Evolutionary conservation across 2,329 filamentous ascomycete species (phyloP), one percentile per base, ranked within the genome.

Genomic region (Fragosphaeria purpurea): DNA sequence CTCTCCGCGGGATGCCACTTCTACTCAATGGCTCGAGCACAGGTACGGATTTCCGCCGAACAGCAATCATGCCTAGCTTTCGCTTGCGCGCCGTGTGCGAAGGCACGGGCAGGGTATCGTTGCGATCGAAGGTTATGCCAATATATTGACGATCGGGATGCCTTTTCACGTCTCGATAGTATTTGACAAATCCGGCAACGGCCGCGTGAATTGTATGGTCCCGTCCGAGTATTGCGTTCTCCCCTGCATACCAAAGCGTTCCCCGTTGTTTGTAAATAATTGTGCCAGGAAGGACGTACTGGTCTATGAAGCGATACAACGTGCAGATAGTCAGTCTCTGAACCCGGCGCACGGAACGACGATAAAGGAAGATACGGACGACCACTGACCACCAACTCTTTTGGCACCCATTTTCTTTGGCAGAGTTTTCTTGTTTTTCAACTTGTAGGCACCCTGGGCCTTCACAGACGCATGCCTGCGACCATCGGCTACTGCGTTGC

Each of bases 261-360:
- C 93, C 93, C 62, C 91, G 85, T 70, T 98, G 93, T 65, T 88
- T 89, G 79, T 93, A 98, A 70, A 98, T 86, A 69, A 98, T 98
- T 73, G 95, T 97, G 50, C 93, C 93, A 5, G 90, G 86, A 52
- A 95, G 85, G 38, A 98, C 93, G 67, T 85, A 95, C 72, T 96
- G 86, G 65, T 91, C 86, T 90, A 63, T 4, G 5, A 1, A 34
- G 22, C 22, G 22, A 22, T 22, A 22, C 22, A 22, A 22, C 22
- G 22, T 22, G 22, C 22, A 22, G 22, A 22, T 22, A 22, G 22
- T 22, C 22, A 22, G 22, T 22, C 22, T 22, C 22, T 22, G 22
- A 22, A 22, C 22, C 22, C 22, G 22, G 22, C 22, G 22, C 22
- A 22, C 22, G 22, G 22, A 22, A 22, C 22, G 22, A 22, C 22